Evolutionary conservation across 148 eudicot genomes (phyloP).

Genomic region (Talinum fruticosum): DNA sequence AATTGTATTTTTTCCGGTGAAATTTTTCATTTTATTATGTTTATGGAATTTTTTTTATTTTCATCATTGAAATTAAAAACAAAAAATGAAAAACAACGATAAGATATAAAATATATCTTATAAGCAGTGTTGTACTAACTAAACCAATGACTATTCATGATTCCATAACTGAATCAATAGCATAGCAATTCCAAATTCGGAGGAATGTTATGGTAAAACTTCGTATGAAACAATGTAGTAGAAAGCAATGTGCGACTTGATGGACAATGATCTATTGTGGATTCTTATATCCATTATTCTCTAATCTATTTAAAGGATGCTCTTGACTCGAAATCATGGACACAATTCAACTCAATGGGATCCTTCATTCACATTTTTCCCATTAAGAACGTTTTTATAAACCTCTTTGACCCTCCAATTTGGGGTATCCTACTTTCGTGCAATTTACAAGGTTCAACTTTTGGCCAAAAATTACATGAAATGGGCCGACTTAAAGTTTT

Average conservation of each 20-base stretch:
- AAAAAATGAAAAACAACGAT: too few relatives aligned
- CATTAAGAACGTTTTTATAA: neutral
- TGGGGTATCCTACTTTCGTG: constrained; percentile 3
- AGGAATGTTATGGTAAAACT: constrained; percentile 1
- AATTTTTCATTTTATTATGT: too few relatives aligned
- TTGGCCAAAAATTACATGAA: too few relatives aligned
- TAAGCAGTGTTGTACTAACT: too few relatives aligned
- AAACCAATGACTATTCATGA: too few relatives aligned
- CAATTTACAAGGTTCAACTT: constrained; percentile 10
- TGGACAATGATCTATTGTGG: constrained; percentile 5
- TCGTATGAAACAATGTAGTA: constrained; percentile 5
- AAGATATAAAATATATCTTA: too few relatives aligned
- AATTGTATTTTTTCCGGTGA: too few relatives aligned
- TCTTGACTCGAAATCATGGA: neutral
- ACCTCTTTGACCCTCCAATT: constrained; percentile 1
- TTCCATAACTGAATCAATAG: too few relatives aligned
- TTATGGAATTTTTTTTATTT: too few relatives aligned
- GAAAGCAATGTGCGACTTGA: constrained; percentile 9
- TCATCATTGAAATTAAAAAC: too few relatives aligned
- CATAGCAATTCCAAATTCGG: neutral
- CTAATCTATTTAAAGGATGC: neutral
- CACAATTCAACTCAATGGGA: too few relatives aligned
- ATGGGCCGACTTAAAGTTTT: too few relatives aligned
- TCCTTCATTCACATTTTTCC: neutral
- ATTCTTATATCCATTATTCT: neutral